Evolutionary conservation across 2,329 filamentous ascomycete genomes (phyloP).

Genomic region (Mycosphaerella arachidis): DNA sequence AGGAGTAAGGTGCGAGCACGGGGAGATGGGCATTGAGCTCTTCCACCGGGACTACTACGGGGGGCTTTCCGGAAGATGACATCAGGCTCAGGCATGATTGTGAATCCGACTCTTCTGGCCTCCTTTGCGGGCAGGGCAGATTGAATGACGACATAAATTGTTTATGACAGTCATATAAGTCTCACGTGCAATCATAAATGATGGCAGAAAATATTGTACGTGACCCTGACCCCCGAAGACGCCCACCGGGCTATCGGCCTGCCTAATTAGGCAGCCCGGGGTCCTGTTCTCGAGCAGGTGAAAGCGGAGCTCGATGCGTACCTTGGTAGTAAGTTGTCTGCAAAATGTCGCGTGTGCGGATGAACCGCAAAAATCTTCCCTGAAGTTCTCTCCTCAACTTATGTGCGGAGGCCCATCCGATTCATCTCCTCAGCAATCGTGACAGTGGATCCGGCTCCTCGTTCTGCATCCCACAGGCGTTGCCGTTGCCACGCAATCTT

Average conservation of each 20-base stretch:
- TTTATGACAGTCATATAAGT: no score
- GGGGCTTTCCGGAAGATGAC: not conserved
- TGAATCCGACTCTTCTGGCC: not conserved
- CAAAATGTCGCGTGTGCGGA: not conserved
- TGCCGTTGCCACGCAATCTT: not conserved
- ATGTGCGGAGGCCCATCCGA: not conserved
- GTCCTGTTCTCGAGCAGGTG: not conserved
- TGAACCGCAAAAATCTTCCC: not conserved
- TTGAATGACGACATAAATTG: no score
- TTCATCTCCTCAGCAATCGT: not conserved
- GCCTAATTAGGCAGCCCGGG: no score
- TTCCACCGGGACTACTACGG: not conserved
- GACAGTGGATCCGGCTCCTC: not conserved
- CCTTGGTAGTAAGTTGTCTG: not conserved
- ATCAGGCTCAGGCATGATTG: not conserved
- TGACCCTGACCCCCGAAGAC: no score
- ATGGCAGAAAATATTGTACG: no score
- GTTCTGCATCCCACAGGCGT: not conserved
- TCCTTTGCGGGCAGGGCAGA: not conserved
- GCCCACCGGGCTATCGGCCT: no score
- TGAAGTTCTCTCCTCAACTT: not conserved
- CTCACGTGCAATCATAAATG: no score
- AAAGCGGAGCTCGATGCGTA: not conserved
- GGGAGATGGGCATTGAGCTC: not conserved
- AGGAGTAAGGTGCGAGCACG: not conserved